These are phyloP conservation scores for Coemansia reversa DNA, from an alignment of 192 early-diverging fungal genomes.

Conservation along the genomic window DNA sequence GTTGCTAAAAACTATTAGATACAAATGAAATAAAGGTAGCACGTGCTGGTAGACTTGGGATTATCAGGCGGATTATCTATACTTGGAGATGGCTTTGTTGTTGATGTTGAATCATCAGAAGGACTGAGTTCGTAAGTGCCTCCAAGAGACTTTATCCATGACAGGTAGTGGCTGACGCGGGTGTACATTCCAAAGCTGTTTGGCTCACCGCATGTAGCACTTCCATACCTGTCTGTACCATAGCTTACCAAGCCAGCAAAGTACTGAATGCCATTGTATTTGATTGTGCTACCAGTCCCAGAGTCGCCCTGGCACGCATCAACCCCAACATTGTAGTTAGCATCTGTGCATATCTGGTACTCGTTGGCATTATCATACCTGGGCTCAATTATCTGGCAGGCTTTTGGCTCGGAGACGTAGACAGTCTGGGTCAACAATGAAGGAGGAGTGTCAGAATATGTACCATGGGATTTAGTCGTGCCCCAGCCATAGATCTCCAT, in stretches of 20 bases:
- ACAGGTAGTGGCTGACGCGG: conserved; percentile 23
- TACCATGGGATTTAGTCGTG: conserved; percentile 26
- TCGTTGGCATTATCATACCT: conserved; percentile 30
- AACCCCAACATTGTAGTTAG: conserved; percentile 45
- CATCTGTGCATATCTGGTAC: conserved; percentile 37
- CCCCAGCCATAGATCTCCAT: conserved; percentile 51
- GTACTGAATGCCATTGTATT: conserved; percentile 19
- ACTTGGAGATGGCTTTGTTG: neutral
- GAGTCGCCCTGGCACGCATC: conserved; percentile 52
- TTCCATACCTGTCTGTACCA: conserved; percentile 23
- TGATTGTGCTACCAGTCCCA: conserved; percentile 37
- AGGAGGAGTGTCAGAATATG: conserved; percentile 11
- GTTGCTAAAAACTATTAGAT: conserved; percentile 10
- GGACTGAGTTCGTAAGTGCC: conserved; percentile 15
- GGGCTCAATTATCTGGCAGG: conserved; percentile 41
- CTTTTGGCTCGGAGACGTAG: conserved; percentile 34
- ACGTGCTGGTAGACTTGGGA: conserved; percentile 10
- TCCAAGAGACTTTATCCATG: conserved; percentile 35
- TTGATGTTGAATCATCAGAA: neutral
- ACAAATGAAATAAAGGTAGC: conserved; percentile 35
- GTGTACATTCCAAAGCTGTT: conserved; percentile 54
- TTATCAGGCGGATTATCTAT: conserved; percentile 4
- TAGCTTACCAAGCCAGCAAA: conserved; percentile 50
- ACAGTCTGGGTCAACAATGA: conserved; percentile 30
- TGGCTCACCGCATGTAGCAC: conserved; percentile 42